phyloP scores from a whole-genome alignment of 352 stramenopile genomes.

The Globisporangium rhizosaccharum region DNA sequence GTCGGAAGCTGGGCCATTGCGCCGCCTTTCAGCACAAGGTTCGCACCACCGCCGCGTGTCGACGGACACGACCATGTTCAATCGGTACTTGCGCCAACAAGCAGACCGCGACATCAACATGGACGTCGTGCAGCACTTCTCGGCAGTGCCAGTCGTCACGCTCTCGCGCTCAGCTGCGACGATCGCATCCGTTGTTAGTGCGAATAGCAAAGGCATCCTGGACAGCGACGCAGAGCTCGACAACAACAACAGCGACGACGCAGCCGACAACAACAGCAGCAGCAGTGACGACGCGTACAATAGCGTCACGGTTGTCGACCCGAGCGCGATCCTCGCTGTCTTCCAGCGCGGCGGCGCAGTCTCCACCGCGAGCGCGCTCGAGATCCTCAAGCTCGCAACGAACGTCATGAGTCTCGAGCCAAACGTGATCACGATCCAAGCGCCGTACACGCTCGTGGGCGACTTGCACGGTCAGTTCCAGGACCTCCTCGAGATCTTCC shows the following conservation, averaged over 20 bases:
- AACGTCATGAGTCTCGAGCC: slow-evolving; percentile 54
- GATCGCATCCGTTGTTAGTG: not conserved
- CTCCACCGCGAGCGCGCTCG: slow-evolving; percentile 39
- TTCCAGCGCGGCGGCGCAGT: slow-evolving; percentile 43
- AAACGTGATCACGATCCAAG: slow-evolving; percentile 46
- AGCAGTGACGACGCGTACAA: not conserved
- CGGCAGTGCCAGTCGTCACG: slow-evolving; percentile 37
- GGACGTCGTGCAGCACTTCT: slow-evolving; percentile 55
- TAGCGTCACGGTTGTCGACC: slow-evolving; percentile 16
- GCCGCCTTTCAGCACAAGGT: slow-evolving; percentile 41
- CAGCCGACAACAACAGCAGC: slow-evolving; percentile 11
- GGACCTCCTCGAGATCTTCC: slow-evolving; percentile 90
- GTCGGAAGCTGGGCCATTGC: slow-evolving; percentile 48
- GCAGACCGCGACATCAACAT: slow-evolving; percentile 48
- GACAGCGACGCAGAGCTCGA: slow-evolving; percentile 12
- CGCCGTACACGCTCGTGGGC: slow-evolving; percentile 52
- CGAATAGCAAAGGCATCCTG: slow-evolving; percentile 10
- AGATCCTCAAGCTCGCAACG: slow-evolving; percentile 52
- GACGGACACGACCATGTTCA: slow-evolving; percentile 69
- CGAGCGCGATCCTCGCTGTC: slow-evolving; percentile 23
- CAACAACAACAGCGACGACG: slow-evolving; percentile 26
- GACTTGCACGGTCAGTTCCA: slow-evolving; percentile 99
- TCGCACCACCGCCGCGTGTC: slow-evolving; percentile 66
- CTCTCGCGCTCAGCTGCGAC: slow-evolving; percentile 15
- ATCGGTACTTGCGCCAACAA: slow-evolving; percentile 49